Percentiles rank a stretch among this genome's conserved stretches.
phyloP scores from a whole-genome alignment of 352 stramenopile genomes.

The Phytophthora idaei region DNA sequence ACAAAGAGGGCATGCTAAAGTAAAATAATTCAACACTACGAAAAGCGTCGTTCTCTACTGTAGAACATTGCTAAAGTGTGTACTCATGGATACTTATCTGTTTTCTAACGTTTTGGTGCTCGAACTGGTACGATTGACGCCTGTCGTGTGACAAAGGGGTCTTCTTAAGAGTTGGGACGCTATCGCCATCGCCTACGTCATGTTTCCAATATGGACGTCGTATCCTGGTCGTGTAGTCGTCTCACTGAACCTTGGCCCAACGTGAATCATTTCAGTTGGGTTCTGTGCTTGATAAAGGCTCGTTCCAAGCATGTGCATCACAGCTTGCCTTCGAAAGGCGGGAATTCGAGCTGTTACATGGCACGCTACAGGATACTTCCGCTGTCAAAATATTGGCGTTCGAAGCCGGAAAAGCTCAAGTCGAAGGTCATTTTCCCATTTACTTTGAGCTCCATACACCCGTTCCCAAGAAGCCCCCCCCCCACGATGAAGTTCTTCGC shows the following conservation, averaged over 20 bases:
- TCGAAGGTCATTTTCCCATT: constrained; percentile 29
- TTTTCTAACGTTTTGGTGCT: constrained; percentile 1
- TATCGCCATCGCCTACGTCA: constrained; percentile 1
- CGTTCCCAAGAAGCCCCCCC: background rate
- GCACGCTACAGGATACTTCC: constrained; percentile 29
- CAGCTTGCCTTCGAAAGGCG: constrained; percentile 20
- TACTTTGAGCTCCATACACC: constrained; percentile 15
- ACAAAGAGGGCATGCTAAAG: constrained; percentile 8
- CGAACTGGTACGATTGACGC: constrained; percentile 1
- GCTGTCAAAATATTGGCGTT: constrained; percentile 9
- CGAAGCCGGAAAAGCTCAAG: constrained; percentile 5
- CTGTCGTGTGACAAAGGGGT: constrained; percentile 14
- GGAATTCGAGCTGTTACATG: constrained; percentile 33
- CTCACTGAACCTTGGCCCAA: background rate
- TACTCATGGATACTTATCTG: too few relatives aligned
- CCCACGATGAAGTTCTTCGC: constrained; percentile 44
- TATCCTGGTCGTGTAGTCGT: constrained; percentile 10
- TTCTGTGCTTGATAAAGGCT: constrained; percentile 17
- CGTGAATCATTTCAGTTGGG: constrained; percentile 16
- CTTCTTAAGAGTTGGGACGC: background rate
- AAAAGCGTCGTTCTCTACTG: background rate
- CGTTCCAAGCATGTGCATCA: constrained; percentile 11
- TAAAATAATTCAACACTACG: constrained; percentile 32
- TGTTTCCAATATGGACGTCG: constrained; percentile 1
- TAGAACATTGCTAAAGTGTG: too few relatives aligned